Conservation (phyloP, 1,139 yeast genomes). For the Pneumocystis jirovecii region DNA sequence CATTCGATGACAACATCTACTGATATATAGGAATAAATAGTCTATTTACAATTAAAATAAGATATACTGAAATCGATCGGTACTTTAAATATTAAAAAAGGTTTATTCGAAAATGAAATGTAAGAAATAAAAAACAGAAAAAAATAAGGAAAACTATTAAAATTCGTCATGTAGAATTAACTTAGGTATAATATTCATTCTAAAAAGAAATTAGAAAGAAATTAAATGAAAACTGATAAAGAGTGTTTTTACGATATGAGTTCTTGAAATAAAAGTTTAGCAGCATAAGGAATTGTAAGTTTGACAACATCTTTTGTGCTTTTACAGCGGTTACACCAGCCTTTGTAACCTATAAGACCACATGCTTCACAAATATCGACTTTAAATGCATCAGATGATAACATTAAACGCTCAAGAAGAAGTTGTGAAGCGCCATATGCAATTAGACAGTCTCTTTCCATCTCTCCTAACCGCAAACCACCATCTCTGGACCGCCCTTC, state of each 20-base stretch:
- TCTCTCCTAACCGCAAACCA: conserved; percentile 96
- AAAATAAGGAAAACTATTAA: conserved; percentile 26
- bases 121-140: neutral
- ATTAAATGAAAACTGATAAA: neutral
- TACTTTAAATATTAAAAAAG: neutral
- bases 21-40: neutral
- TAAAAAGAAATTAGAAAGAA: too few relatives aligned
- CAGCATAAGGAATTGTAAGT: conserved; percentile 97
- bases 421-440: conserved; percentile 98
- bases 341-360: conserved; percentile 96
- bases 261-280: conserved; percentile 89
- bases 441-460: conserved; percentile 99
- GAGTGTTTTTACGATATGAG: conserved; percentile 29
- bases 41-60: neutral
- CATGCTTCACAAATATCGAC: conserved; percentile 89
- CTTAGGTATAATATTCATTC: conserved; percentile 97
- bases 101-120: neutral
- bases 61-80: neutral
- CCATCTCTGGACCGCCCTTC: conserved; percentile 99
- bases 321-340: conserved; percentile 94
- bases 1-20: neutral
- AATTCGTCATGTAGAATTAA: conserved; percentile 68
- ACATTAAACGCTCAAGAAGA: conserved; percentile 83
- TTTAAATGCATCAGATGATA: conserved; percentile 93
- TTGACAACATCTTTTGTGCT: conserved; percentile 72